A percentile compares a stretch with the other conserved stretches of the same genome.
Evolutionary conservation across 2,329 filamentous ascomycete species (phyloP).

Genomic region (Mariannaea sp.): DNA sequence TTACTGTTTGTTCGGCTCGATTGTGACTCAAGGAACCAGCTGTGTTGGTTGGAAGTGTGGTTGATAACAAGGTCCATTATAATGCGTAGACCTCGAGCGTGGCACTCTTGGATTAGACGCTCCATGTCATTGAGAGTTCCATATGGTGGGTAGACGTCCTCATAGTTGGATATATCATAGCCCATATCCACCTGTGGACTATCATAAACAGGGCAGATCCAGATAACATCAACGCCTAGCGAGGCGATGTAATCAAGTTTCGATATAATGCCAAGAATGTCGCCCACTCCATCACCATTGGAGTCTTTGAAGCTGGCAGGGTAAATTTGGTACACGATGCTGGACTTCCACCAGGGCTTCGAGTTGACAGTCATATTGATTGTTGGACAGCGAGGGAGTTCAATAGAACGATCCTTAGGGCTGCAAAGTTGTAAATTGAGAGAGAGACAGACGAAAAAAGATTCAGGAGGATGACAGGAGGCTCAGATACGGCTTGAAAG

Average conservation of each 20-base stretch:
- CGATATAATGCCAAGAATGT: conserved; percentile 57
- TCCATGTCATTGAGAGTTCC: conserved; percentile 32
- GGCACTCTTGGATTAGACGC: conserved; percentile 27
- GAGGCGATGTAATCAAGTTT: conserved; percentile 52
- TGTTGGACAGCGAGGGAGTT: no score
- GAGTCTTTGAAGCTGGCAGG: conserved; percentile 60
- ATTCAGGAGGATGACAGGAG: no score
- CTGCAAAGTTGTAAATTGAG: no score
- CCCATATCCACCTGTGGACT: conserved; percentile 34
- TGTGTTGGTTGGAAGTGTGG: conserved; percentile 32
- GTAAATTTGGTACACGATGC: conserved; percentile 61
- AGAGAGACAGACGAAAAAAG: no score
- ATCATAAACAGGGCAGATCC: conserved; percentile 34
- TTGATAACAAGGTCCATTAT: conserved; percentile 35
- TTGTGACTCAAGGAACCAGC: conserved; percentile 31
- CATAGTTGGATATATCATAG: conserved; percentile 33
- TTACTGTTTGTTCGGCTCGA: conserved; percentile 22
- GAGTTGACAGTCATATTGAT: no score
- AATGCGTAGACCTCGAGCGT: conserved; percentile 27
- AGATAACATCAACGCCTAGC: conserved; percentile 30
- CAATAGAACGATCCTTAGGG: no score
- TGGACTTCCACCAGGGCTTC: conserved; percentile 66
- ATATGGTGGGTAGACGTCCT: conserved; percentile 29
- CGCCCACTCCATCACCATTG: conserved; percentile 58
- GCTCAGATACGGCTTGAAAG: no score